Evolutionary conservation across 352 stramenopile genomes (phyloP).

Genomic region (Phytophthora litchii): DNA sequence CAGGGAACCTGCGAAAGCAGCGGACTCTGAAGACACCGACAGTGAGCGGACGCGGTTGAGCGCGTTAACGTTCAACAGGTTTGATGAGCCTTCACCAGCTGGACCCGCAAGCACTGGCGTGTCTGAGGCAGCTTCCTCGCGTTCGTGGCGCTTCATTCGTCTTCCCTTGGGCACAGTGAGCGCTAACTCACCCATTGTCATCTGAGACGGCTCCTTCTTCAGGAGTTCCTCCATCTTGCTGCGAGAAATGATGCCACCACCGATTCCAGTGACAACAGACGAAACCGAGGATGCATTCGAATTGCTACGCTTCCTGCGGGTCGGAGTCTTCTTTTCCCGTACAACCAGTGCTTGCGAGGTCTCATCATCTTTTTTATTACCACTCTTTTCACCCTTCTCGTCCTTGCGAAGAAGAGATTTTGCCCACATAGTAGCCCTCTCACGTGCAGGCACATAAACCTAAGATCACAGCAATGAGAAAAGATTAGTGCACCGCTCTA

Average conservation of each 20-base stretch:
- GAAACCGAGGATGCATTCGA: slow-evolving; percentile 53
- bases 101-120: slow-evolving; percentile 14
- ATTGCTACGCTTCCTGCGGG: slow-evolving; percentile 62
- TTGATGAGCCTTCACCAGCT: slow-evolving; percentile 28
- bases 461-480: slow-evolving; percentile 11
- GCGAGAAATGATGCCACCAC: slow-evolving; percentile 28
- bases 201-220: slow-evolving; percentile 80
- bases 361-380: slow-evolving; percentile 18
- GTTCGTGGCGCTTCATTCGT: slow-evolving; percentile 61
- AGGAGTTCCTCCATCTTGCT: slow-evolving; percentile 61
- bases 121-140: slow-evolving; percentile 55
- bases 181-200: slow-evolving; percentile 86
- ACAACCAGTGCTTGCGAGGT: slow-evolving; percentile 32
- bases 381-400: slow-evolving; percentile 34
- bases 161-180: slow-evolving; percentile 73
- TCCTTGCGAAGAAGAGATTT: slow-evolving; percentile 63
- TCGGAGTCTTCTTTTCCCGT: slow-evolving; percentile 38
- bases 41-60: slow-evolving; percentile 63
- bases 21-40: slow-evolving; percentile 67
- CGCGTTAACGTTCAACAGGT: slow-evolving; percentile 44
- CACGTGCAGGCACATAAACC: slow-evolving; percentile 74
- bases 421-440: slow-evolving; percentile 75
- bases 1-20: slow-evolving; percentile 66
- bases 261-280: slow-evolving; percentile 43
- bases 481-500: not conserved